Base-by-base conservation (phyloP, 164 flowering plant species). In the Magnolia sinica region DNA sequence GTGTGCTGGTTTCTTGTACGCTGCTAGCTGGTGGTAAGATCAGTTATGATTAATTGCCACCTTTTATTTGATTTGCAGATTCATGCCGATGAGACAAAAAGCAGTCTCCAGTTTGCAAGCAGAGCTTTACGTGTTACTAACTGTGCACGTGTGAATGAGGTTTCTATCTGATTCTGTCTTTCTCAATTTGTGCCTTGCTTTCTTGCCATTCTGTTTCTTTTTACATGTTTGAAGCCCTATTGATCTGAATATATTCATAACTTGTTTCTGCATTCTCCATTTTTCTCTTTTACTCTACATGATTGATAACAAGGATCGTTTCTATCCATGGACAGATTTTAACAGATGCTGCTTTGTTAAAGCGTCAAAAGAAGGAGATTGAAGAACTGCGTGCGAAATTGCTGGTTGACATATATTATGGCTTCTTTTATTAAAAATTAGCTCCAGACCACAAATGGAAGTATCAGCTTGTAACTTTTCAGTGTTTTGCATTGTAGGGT, bases 41-140 rank as follows among this genome's bases (percentile, higher is more conserved):
- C 27, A n/a, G 11, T 11, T 65, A 23, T 65, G 18, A 55, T 55
- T 68, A 49, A 9, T 70, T 50, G 58, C 51, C 50, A 45, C 52
- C 45, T 69, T 37, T 55, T 64, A 68, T 18, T 50, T 76, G 65
- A 74, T 86, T 55, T 74, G 64, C 87, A 96, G 99, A 86, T 94
- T 81, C 99, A 96, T 85, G 86, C 89, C 19, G 99, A 96, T 81
- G 99, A 96, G 83, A 96, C 99, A 51, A 96, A 91, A 86, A 91
- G 99, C 75, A 96, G 97, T 84, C 97, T 96, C 66, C 98, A 94
- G 73, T 96, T 96, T 90, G 98, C 99, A 66, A 96, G 97, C 77
- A 87, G 98, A 80, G 99, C 99, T 78, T 80, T 94, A 72, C 94
- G 92, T 77, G 97, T 96, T 72, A 96, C 97, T 63, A 96, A 96